Evolutionary conservation across 2,329 filamentous ascomycete species (phyloP).

Genomic region (Chalara sp.): DNA sequence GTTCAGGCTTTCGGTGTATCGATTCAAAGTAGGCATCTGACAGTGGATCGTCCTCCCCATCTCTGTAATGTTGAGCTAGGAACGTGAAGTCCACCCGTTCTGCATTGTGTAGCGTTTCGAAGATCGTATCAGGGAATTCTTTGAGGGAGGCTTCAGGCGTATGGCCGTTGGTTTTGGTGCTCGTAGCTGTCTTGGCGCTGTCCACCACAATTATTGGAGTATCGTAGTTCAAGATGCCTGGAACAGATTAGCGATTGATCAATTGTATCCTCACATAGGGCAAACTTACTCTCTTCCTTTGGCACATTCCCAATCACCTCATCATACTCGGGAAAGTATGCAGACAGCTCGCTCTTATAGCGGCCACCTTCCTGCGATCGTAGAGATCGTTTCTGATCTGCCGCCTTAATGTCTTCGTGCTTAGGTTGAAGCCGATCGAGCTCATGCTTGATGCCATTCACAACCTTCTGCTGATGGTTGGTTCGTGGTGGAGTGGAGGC

Average conservation of each 20-base stretch:
- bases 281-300: slow-evolving; percentile 64
- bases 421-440: slow-evolving; percentile 47
- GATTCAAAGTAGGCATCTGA: slow-evolving; percentile 47
- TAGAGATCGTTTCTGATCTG: slow-evolving; percentile 49
- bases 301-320: slow-evolving; percentile 83
- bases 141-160: slow-evolving; percentile 35
- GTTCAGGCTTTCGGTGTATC: slow-evolving; percentile 51
- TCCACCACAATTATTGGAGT: slow-evolving; percentile 69
- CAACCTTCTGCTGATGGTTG: slow-evolving; percentile 50
- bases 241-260: slow-evolving; percentile 13
- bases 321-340: slow-evolving; percentile 91
- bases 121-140: slow-evolving; percentile 49
- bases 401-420: slow-evolving; percentile 17
- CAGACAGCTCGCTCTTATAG: slow-evolving; percentile 84
- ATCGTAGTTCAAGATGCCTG: slow-evolving; percentile 67
- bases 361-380: slow-evolving; percentile 78
- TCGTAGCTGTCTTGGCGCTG: slow-evolving; percentile 27
- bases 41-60: slow-evolving; percentile 42
- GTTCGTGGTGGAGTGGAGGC: slow-evolving; percentile 25
- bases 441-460: slow-evolving; percentile 56
- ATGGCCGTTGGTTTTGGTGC: slow-evolving; percentile 9
- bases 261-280: neutral
- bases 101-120: slow-evolving; percentile 48
- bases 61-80: slow-evolving; percentile 35
- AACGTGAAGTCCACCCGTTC: slow-evolving; percentile 51